Base-by-base conservation (phyloP, 2,329 filamentous ascomycete genomes). In the Apiospora kogelbergensis region DNA sequence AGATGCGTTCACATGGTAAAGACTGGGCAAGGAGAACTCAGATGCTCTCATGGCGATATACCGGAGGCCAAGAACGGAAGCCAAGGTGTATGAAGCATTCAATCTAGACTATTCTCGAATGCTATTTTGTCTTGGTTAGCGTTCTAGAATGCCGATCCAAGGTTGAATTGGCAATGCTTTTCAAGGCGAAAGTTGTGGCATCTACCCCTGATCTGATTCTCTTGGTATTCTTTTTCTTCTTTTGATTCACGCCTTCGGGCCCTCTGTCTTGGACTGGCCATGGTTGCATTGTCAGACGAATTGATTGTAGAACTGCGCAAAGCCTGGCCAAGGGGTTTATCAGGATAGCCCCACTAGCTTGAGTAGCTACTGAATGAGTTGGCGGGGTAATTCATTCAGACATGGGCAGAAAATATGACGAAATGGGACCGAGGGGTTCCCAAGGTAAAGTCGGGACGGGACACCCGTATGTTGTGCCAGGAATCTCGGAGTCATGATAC, bases 351-450 rank as follows among this genome's bases (percentile, higher is more conserved):
- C 53, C 53, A 60, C 53, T 33, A 33, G 42, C 5, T 6, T 26
- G 53, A 60, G 10, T 37, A 20, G 22, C 30, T 33, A 33, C 33
- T 4, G 26, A 30, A 9, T 37, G 53, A 60, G 53, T 60, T 60
- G 53, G 53, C 53, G 53, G 53, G 53, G 53, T 60, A 60, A 60
- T 37, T 37, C 53, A 37, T 30, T 33, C n/a, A 26, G 48, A 57
- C 48, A 57, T 33, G 48, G 48, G 48, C 48, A 30, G 48, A 30
- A 30, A 57, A 30, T 53, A 57, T 60, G 53, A 60, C 53, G 53
- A 60, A 60, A 60, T 60, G 53, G 53, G 53, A 60, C 30, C 53
- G 53, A 57, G 53, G 53, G 53, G 53, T 37, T 37, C 53, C 53
- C 53, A 57, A 33, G 33, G 9, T 22, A 26, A 30, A 57, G 26